A percentile compares a stretch with the other conserved stretches of the same genome.
These are phyloP conservation scores for Otatea glauca DNA, from an alignment of 176 grass and related monocot species.

Conservation along the genomic window DNA sequence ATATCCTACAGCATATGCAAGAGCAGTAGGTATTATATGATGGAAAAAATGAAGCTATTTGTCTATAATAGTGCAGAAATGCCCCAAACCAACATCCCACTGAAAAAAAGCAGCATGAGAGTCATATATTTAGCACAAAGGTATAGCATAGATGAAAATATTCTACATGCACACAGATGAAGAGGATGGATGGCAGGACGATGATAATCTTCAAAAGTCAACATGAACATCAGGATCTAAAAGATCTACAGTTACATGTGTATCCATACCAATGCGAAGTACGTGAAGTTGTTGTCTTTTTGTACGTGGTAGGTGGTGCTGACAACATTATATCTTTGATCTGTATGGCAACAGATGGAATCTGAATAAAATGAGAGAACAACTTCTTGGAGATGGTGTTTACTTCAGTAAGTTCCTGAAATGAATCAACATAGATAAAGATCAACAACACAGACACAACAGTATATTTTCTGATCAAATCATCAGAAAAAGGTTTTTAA, in stretches of 20 bases:
- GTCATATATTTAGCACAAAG: conserved; percentile 28
- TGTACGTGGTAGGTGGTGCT: conserved; percentile 60
- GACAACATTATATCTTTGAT: conserved; percentile 91
- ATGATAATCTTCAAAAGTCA: conserved; percentile 11
- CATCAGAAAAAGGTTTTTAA: background rate
- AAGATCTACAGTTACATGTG: conserved; percentile 14
- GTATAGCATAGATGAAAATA: background rate
- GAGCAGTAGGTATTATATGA: conserved; percentile 13
- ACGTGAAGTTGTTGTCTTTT: conserved; percentile 85
- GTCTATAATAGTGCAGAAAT: conserved; percentile 2
- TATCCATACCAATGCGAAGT: conserved; percentile 35
- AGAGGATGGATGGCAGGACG: conserved; percentile 2
- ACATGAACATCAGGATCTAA: conserved; percentile 30
- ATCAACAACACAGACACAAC: conserved; percentile 17
- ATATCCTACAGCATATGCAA: conserved; percentile 71
- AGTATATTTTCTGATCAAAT: conserved; percentile 1
- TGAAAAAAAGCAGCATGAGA: conserved; percentile 22
- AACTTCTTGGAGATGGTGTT: conserved; percentile 73
- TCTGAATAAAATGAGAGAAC: conserved; percentile 94
- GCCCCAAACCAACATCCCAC: conserved; percentile 17
- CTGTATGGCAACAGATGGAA: conserved; percentile 69
- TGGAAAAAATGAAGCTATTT: background rate
- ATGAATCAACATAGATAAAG: conserved; percentile 2
- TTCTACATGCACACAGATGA: background rate
- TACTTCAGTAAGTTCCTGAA: conserved; percentile 80